Conservation (phyloP, 208 protist genomes). For the Phytomonas serpens region DNA sequence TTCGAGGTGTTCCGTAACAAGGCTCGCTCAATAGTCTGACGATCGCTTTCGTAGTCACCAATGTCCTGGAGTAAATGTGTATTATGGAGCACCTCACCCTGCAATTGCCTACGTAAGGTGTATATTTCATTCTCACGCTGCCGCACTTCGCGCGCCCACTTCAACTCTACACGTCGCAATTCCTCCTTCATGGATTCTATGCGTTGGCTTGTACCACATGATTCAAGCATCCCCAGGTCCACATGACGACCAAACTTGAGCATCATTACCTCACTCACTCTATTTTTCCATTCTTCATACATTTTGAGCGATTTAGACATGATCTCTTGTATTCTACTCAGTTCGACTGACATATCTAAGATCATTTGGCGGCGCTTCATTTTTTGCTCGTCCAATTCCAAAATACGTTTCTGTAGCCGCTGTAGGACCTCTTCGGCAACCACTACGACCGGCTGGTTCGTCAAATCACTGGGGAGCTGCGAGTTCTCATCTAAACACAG, state of each 20-base stretch:
- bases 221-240: constrained; percentile 90
- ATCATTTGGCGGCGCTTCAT: constrained; percentile 34
- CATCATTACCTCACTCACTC: constrained; percentile 91
- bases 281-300: constrained; percentile 73
- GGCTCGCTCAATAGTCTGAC: constrained; percentile 61
- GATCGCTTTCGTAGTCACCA: constrained; percentile 65
- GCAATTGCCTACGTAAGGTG: constrained; percentile 51
- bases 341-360: constrained; percentile 39
- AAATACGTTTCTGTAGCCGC: constrained; percentile 61
- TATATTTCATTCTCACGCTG: constrained; percentile 62
- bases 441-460: constrained; percentile 56
- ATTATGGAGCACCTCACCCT: constrained; percentile 65
- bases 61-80: constrained; percentile 85
- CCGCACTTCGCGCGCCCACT: constrained; percentile 60
- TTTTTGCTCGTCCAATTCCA: constrained; percentile 78
- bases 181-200: constrained; percentile 88
- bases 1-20: constrained; percentile 72
- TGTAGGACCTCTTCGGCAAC: constrained; percentile 60
- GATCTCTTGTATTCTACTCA: constrained; percentile 55
- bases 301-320: constrained; percentile 62
- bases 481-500: constrained; percentile 41
- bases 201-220: constrained; percentile 69
- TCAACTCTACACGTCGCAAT: constrained; percentile 73
- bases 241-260: constrained; percentile 93
- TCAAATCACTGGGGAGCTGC: constrained; percentile 42